Conservation (phyloP, 2,329 filamentous ascomycete species). For the Calonectria pseudoturangicola region DNA sequence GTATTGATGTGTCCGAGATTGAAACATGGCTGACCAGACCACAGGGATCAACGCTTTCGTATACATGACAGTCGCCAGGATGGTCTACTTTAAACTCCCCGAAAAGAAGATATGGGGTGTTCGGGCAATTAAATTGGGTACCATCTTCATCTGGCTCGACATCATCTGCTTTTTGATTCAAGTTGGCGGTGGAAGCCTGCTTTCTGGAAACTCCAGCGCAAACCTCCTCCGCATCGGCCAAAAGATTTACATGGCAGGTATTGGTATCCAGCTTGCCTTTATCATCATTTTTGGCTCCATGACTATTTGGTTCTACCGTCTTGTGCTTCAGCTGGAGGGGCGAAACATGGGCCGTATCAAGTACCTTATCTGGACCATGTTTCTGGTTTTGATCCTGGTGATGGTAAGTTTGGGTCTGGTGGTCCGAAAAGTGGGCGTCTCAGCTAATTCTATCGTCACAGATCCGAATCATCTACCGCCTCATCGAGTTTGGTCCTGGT, state of each 20-base stretch:
- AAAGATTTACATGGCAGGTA: slow-evolving; percentile 63
- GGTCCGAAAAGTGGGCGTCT: not conserved
- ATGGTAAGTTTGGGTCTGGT: slow-evolving; percentile 54
- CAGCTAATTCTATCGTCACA: slow-evolving; percentile 49
- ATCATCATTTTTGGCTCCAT: slow-evolving; percentile 61
- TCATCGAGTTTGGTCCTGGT: slow-evolving; percentile 73
- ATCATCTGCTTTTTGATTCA: slow-evolving; percentile 69
- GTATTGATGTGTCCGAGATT: slow-evolving; percentile 12
- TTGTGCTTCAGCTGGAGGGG: slow-evolving; percentile 50
- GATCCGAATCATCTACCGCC: slow-evolving; percentile 76
- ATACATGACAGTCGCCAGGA: slow-evolving; percentile 66
- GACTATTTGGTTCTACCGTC: slow-evolving; percentile 60
- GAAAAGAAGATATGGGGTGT: slow-evolving; percentile 60
- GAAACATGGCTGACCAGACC: slow-evolving; percentile 21
- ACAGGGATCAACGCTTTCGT: slow-evolving; percentile 66
- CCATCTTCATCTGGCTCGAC: slow-evolving; percentile 68
- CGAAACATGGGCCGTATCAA: slow-evolving; percentile 55
- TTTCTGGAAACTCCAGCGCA: slow-evolving; percentile 54
- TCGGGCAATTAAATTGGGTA: slow-evolving; percentile 62
- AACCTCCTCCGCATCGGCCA: slow-evolving; percentile 58
- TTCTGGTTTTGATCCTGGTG: slow-evolving; percentile 60
- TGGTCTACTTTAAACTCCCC: slow-evolving; percentile 63
- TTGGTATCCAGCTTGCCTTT: slow-evolving; percentile 61
- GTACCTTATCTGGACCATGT: slow-evolving; percentile 59
- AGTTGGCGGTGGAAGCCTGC: slow-evolving; percentile 61